A percentile compares a stretch with the other conserved stretches of the same genome.
phyloP scores from a whole-genome alignment of 2,329 filamentous ascomycete species.

The Pseudopyricularia javanii region DNA sequence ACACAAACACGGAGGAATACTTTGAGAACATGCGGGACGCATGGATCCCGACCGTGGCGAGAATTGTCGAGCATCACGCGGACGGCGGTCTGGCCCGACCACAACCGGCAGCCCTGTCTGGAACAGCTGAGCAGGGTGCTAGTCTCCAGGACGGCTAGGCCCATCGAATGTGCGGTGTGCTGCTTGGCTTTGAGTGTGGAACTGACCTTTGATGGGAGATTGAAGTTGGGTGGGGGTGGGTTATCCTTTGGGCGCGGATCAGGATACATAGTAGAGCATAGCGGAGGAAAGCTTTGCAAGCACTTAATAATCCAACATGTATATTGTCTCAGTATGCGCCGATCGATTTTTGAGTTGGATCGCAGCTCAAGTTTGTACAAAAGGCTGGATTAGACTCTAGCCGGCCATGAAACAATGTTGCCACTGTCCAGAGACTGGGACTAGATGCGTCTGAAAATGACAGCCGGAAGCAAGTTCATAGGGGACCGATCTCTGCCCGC shows the following conservation, averaged over 20 bases:
- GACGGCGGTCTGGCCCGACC: neutral
- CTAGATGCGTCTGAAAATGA: neutral
- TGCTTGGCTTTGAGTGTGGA: neutral
- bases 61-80: neutral
- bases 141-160: neutral
- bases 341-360: neutral
- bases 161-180: neutral
- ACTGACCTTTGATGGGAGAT: neutral
- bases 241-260: neutral
- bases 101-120: neutral
- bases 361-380: neutral
- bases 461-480: neutral
- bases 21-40: neutral
- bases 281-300: neutral
- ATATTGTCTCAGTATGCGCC: neutral
- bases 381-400: neutral
- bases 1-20: neutral
- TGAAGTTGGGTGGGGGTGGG: neutral
- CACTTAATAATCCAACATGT: neutral
- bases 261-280: neutral
- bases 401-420: neutral
- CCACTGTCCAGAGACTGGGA: neutral
- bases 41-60: constrained; percentile 2
- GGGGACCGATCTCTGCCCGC: neutral
- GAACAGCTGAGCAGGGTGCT: neutral